phyloP scores from a whole-genome alignment of 169 alveolate genomes.

The Toxoplasma gondii region DNA sequence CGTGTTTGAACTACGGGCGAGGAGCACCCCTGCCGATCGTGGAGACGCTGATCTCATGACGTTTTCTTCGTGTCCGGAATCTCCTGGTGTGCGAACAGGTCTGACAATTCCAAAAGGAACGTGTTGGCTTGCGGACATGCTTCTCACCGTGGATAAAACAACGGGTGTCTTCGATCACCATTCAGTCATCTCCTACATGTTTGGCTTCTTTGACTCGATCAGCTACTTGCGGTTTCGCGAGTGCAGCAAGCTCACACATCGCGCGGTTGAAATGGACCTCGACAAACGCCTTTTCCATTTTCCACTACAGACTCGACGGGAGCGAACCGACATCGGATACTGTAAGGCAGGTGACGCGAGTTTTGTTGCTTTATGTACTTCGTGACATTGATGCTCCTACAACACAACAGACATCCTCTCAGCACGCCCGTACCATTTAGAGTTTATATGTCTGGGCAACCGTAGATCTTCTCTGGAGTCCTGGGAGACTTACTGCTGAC shows the following conservation, averaged over 20 bases:
- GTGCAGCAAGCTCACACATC: constrained; percentile 31
- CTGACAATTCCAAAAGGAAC: background rate
- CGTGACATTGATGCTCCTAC: no score
- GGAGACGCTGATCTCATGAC: no score
- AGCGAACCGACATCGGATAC: constrained; percentile 21
- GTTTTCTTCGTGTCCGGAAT: background rate
- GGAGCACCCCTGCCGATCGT: no score
- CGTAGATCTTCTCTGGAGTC: no score
- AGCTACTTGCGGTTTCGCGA: constrained; percentile 12
- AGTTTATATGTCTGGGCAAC: no score
- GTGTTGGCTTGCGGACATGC: constrained; percentile 19
- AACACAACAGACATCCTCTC: no score
- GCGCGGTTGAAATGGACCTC: constrained; percentile 31
- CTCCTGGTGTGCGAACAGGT: background rate
- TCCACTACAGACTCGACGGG: background rate
- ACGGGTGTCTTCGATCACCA: constrained; percentile 16
- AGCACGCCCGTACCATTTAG: no score
- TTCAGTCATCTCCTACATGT: constrained; percentile 5
- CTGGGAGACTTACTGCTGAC: no score
- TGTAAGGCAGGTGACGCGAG: background rate
- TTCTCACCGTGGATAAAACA: background rate
- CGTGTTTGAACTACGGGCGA: no score
- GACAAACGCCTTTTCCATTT: constrained; percentile 6
- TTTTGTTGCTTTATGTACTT: no score
- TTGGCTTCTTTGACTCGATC: background rate